A percentile compares a stretch with the other conserved stretches of the same genome.
phyloP scores from a whole-genome alignment of 2,329 filamentous ascomycete species.

The Macroventuria anomochaeta region DNA sequence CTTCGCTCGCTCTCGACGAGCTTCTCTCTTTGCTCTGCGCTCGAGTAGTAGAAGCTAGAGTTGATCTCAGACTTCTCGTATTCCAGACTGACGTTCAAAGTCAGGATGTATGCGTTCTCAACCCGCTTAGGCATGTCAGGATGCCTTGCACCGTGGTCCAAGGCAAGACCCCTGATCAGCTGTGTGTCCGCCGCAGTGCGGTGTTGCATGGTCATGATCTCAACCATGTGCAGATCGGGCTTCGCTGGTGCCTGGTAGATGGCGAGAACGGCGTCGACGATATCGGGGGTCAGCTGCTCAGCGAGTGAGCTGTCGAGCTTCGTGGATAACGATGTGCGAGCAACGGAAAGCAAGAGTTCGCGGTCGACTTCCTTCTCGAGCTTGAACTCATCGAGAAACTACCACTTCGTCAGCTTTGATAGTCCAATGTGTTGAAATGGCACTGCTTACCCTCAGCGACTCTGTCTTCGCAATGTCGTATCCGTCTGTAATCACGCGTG shows the following conservation, averaged over 20 bases:
- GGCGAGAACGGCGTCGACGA: conserved; percentile 93
- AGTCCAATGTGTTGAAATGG: background rate
- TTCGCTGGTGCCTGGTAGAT: conserved; percentile 91
- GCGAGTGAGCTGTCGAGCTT: conserved; percentile 92
- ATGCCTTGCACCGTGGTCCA: conserved; percentile 95
- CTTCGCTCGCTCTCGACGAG: conserved; percentile 95
- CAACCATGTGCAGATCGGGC: conserved; percentile 97
- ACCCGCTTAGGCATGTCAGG: conserved; percentile 98
- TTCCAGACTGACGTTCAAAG: conserved; percentile 93
- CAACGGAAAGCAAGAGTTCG: conserved; percentile 91
- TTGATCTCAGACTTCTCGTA: conserved; percentile 99
- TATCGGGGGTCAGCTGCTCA: conserved; percentile 88
- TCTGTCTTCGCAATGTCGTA: conserved; percentile 97
- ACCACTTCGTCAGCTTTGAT: conserved; percentile 18
- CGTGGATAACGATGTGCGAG: conserved; percentile 90
- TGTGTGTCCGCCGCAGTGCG: conserved; percentile 94
- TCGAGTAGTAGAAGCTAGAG: conserved; percentile 98
- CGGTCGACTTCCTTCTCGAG: conserved; percentile 85
- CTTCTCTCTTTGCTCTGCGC: conserved; percentile 95
- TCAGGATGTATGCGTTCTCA: conserved; percentile 94
- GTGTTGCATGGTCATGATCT: conserved; percentile 99
- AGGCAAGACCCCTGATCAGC: conserved; percentile 87
- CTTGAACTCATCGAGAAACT: conserved; percentile 97
- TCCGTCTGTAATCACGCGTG: conserved; percentile 93
- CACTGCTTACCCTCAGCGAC: conserved; percentile 72